Conservation (phyloP, 1,284 basidiomycete species). For the Laetiporus sulphureus region DNA sequence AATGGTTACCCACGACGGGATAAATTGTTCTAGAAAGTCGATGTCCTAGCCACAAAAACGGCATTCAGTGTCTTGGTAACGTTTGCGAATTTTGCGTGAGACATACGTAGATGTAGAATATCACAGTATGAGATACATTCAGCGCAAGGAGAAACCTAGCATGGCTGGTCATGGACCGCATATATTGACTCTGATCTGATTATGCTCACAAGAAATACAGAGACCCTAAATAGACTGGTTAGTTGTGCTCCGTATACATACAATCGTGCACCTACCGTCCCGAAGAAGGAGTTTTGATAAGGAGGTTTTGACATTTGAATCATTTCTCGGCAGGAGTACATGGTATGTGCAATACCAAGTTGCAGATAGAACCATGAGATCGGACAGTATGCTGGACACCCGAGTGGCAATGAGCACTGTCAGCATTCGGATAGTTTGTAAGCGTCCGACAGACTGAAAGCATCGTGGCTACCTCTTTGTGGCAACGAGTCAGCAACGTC, state of each 20-base stretch:
- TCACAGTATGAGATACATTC: not conserved
- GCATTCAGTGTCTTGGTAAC: not conserved
- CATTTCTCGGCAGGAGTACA: not conserved
- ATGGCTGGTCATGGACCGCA: not conserved
- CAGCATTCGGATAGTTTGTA: not conserved
- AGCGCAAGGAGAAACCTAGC: not conserved
- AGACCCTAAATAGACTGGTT: not conserved
- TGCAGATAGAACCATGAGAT: not conserved
- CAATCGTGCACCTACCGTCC: not conserved
- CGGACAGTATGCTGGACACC: not conserved
- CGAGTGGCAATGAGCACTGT: constrained; percentile 1
- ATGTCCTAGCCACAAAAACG: not conserved
- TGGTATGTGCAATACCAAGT: not conserved
- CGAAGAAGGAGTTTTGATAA: not conserved
- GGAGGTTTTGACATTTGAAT: constrained; percentile 1
- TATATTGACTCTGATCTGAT: not conserved
- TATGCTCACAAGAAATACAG: not conserved
- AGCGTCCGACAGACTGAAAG: not conserved
- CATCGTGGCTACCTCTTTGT: not conserved
- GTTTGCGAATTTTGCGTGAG: too few species aligned
- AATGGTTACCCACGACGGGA: not conserved
- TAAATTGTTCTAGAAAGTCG: not conserved
- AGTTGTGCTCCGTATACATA: not conserved
- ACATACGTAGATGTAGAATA: not conserved
- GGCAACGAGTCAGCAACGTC: not conserved